Conservation (phyloP, 495 filamentous ascomycete species). For the Choiromyces venosus region DNA sequence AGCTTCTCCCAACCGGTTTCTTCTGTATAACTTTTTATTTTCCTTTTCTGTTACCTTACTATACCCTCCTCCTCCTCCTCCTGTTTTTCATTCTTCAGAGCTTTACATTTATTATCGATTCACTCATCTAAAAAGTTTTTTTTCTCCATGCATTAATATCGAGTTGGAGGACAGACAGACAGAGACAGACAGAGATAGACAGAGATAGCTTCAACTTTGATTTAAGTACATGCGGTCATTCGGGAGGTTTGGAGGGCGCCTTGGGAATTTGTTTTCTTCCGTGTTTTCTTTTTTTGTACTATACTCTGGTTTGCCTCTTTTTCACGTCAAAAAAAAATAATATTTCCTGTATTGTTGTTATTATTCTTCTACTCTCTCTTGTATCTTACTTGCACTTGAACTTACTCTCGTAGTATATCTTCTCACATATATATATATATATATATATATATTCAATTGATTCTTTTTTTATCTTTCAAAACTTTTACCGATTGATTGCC, state of each 20-base stretch:
- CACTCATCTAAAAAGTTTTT: background rate
- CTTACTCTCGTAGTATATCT: too few relatives aligned
- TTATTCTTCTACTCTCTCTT: too few relatives aligned
- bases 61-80: slow-evolving; percentile 1
- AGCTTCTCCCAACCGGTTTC: background rate
- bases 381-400: too few relatives aligned
- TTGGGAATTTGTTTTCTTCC: background rate
- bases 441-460: too few relatives aligned
- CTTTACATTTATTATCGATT: background rate
- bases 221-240: background rate
- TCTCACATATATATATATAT: too few relatives aligned
- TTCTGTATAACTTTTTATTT: slow-evolving; percentile 1
- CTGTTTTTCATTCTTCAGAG: background rate
- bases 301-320: too few relatives aligned
- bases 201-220: background rate
- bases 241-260: background rate
- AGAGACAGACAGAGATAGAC: too few relatives aligned
- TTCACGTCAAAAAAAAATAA: too few relatives aligned
- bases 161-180: too few relatives aligned
- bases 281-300: background rate
- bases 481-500: too few relatives aligned
- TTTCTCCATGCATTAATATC: background rate
- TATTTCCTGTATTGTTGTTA: too few relatives aligned
- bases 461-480: too few relatives aligned
- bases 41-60: slow-evolving; percentile 9